Evolutionary conservation across 2,329 filamentous ascomycete species (phyloP), one percentile per base, ranked within the genome.

Genomic region (Elsinoe fawcettii): DNA sequence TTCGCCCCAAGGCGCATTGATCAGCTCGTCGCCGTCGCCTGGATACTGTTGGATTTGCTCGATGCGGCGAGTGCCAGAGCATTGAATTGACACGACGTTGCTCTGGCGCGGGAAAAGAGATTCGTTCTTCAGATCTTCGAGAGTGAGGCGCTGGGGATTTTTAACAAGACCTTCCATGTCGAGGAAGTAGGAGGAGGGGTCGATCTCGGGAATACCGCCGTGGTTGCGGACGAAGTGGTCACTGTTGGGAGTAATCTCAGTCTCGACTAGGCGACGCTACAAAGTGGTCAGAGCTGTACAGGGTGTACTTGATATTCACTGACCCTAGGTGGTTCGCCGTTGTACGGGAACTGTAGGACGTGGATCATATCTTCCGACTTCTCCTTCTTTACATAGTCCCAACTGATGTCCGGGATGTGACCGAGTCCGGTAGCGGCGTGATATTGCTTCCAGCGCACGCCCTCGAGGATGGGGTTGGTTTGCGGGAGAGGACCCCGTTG

Each of bases 151-250:
- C 55, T 77, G 76, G 0, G 84, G 82, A 2, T 79, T 73, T 5
- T 78, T 78, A 2, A 87, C 84, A 0, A 86, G 72, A 0, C 84
- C 84, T 58, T 82, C 80, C 4, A 88, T 67, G 1, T 73, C 70
- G 14, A 86, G 73, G 22, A 71, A 76, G 64, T 73, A 85, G 2
- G 77, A 72, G 0, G 80, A 74, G 1, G 76, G 70, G 7, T 86
- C 77, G 56, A 88, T 87, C 6, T 80, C 72, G 0, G 86, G 86
- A 16, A 89, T 82, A 0, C 85, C 85, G 8, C 86, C 85, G 60
- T 89, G 86, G 59, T 89, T 89, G 6, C 86, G 76, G 0, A 89
- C 81, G 61, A 87, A 89, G 62, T 84, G 80, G n/a, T 79, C 71
- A 3, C 72, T 62, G 60, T 87, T 89, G 0, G 77, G 73, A 0